Base-by-base conservation (phyloP, 352 stramenopile species). In the Phytophthora pistaciae region DNA sequence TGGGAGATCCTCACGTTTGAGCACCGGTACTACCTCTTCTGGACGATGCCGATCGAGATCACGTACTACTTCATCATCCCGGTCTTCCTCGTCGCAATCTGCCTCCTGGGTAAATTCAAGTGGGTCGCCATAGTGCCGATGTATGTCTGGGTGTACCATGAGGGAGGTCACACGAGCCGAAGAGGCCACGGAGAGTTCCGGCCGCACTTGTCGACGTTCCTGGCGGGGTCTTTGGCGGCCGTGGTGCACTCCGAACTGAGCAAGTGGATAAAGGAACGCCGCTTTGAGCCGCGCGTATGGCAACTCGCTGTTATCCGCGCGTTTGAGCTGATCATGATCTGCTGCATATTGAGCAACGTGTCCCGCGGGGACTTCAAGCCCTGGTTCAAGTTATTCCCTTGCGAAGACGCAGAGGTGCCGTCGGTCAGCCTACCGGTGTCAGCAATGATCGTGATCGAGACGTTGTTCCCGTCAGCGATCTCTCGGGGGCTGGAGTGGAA, bases 41-140 rank as follows among this genome's bases (percentile, higher is more conserved):
- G 81, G 81, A 79, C 81, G 13, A 64, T 88, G 13, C 78, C 78
- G 0, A 55, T 88, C 9, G 73, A 84, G 61, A 81, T 84, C 16
- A 23, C 36, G 1, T 81, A 81, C 64, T 84, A 84, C 64, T 84
- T 77, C 36, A 49, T 81, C 20, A 74, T 84, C 16, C 77, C 77
- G 1, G 21, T 73, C 2, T 68, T 84, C 20, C 66, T 77, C 0
- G 18, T 77, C 31, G 53, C 54, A 10, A 36, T 72, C 16, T 48
- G 36, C 9, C 18, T 58, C 2, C 9, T 64, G 44, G 44, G 31
- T 3, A 55, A 40, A 8, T 64, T 64, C 5, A 58, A 56, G 46
- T 64, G 63, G 54, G 2, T 64, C 36, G 31, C 48, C 8, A 25
- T 69, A 5, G 21, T 18, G 6, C 31, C 23, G 10, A 14, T 70